Percentiles rank a stretch among this genome's conserved stretches.
These are phyloP conservation scores for Atalantia buxifolia DNA, from an alignment of 345 rosid species.

Conservation along the genomic window DNA sequence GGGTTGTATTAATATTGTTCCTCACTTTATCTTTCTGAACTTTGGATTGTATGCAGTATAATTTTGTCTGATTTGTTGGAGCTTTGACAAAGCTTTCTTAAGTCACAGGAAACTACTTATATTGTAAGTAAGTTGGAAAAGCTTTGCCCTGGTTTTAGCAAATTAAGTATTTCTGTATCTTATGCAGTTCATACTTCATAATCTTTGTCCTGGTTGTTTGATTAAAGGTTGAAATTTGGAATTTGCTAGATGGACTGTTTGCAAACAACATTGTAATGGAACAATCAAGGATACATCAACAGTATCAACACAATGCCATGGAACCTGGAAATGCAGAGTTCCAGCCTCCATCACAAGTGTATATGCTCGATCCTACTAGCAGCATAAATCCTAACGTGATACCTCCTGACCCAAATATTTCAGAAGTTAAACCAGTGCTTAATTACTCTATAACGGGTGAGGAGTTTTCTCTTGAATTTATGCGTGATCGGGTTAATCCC, in stretches of 20 bases:
- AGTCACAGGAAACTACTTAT: not conserved
- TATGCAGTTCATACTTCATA: not conserved
- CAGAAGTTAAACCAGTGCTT: constrained; percentile 66
- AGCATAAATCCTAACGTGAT: constrained; percentile 33
- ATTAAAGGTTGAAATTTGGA: constrained; percentile 7
- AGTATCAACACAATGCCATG: constrained; percentile 33
- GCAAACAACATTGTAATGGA: constrained; percentile 39
- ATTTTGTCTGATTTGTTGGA: not conserved
- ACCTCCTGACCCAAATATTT: constrained; percentile 35
- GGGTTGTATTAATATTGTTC: not conserved
- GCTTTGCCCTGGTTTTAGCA: not conserved
- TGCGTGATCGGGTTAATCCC: constrained; percentile 71
- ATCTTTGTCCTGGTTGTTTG: not conserved
- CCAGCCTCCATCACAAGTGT: constrained; percentile 41
- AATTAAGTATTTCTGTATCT: not conserved
- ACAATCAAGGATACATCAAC: constrained; percentile 32
- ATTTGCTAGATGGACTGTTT: constrained; percentile 6
- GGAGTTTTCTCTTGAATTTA: constrained; percentile 87
- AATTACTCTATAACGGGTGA: constrained; percentile 89
- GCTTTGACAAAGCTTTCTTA: not conserved
- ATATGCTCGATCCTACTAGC: constrained; percentile 36
- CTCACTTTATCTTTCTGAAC: not conserved
- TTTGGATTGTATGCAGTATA: not conserved
- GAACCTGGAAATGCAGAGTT: constrained; percentile 47
- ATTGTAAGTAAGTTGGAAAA: constrained; percentile 4